A percentile compares a stretch with the other conserved stretches of the same genome.
These are phyloP conservation scores for Lipomyces yamadae DNA, from an alignment of 805 yeast species.

Conservation along the genomic window DNA sequence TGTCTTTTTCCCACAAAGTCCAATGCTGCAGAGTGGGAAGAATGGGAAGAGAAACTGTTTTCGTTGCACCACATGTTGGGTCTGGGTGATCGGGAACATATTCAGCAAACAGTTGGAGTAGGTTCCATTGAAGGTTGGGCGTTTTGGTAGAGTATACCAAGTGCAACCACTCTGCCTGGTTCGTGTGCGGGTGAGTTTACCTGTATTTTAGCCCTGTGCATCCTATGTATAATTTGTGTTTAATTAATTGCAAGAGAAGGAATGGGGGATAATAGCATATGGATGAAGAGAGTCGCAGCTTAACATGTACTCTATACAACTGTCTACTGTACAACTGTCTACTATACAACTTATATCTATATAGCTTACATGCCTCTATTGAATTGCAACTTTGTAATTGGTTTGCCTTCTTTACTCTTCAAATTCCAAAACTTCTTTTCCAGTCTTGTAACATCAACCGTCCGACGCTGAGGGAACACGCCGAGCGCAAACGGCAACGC, in stretches of 20 bases:
- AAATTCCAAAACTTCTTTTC: constrained; percentile 68
- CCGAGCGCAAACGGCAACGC: constrained; percentile 95
- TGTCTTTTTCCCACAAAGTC: constrained; percentile 41
- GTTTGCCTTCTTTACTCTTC: constrained; percentile 64
- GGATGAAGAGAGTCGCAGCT: too few species aligned
- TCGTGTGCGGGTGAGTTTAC: not conserved
- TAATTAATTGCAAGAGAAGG: too few species aligned
- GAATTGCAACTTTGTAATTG: constrained; percentile 69
- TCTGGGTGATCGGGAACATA: constrained; percentile 52
- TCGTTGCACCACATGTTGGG: constrained; percentile 48
- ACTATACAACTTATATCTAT: not conserved
- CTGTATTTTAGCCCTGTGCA: not conserved
- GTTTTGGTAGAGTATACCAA: constrained; percentile 57
- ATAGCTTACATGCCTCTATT: constrained; percentile 84
- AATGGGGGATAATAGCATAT: too few species aligned
- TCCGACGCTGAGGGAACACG: constrained; percentile 88
- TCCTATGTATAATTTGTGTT: not conserved
- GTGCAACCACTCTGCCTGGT: not conserved
- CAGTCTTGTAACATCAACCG: constrained; percentile 59
- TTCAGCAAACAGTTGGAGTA: constrained; percentile 56
- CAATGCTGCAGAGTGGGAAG: constrained; percentile 29
- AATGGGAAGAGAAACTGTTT: constrained; percentile 35
- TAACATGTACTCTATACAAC: not conserved
- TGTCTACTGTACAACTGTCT: not conserved
- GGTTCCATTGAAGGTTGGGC: constrained; percentile 56